phyloP scores from a whole-genome alignment of 176 grass and related monocot species.

The Triticum urartu region DNA sequence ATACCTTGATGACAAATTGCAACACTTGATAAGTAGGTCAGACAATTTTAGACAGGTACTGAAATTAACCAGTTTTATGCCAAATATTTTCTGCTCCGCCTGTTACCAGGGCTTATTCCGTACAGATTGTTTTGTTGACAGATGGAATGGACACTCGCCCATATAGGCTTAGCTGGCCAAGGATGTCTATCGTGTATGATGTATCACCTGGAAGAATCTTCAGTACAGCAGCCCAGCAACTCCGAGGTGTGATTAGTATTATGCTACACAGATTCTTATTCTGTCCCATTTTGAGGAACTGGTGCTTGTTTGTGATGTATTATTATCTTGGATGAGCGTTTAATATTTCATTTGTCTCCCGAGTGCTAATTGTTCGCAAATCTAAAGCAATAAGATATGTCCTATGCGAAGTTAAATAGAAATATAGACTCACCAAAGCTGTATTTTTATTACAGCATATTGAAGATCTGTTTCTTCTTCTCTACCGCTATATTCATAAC shows the following conservation, averaged over 20 bases:
- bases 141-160: slow-evolving; percentile 98
- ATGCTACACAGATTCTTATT: neutral
- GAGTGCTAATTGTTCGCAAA: neutral
- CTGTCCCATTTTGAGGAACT: slow-evolving; percentile 1
- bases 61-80: slow-evolving; percentile 25
- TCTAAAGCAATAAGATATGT: slow-evolving; percentile 14
- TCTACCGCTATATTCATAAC: neutral
- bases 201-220: slow-evolving; percentile 71
- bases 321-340: neutral
- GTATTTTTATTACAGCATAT: neutral
- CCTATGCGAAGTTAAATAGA: neutral
- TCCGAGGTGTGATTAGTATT: slow-evolving; percentile 57
- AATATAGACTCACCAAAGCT: slow-evolving; percentile 4
- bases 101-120: slow-evolving; percentile 58
- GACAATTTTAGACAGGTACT: slow-evolving; percentile 80
- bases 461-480: neutral
- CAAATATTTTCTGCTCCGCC: slow-evolving; percentile 3
- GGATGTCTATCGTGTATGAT: slow-evolving; percentile 66
- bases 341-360: neutral
- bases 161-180: slow-evolving; percentile 88
- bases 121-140: slow-evolving; percentile 96
- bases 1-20: slow-evolving; percentile 84
- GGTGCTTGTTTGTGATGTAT: slow-evolving; percentile 4
- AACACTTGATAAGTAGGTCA: slow-evolving; percentile 47
- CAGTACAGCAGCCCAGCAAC: slow-evolving; percentile 42